These are phyloP conservation scores for Botrytis squamosa DNA, from an alignment of 2,329 filamentous ascomycete genomes.

Conservation along the genomic window DNA sequence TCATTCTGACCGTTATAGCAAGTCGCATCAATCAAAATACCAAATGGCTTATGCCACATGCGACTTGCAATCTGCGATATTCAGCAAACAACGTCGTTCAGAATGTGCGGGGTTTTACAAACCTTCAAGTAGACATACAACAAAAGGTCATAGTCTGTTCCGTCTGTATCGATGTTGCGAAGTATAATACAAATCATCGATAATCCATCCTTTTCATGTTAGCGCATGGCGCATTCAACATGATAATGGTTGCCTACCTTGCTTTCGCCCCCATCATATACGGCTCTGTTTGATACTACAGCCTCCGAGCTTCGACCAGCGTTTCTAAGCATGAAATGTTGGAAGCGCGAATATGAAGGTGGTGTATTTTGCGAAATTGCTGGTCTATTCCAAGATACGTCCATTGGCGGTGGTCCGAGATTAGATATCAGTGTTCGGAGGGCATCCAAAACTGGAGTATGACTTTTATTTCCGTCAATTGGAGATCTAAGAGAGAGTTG, in stretches of 20 bases:
- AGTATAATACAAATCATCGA: constrained; percentile 69
- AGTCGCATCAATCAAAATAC: constrained; percentile 66
- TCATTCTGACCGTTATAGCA: constrained; percentile 69
- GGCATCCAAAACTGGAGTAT: constrained; percentile 58
- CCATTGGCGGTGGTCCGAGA: constrained; percentile 64
- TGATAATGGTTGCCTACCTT: constrained; percentile 46
- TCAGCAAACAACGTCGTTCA: not conserved
- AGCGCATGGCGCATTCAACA: not conserved
- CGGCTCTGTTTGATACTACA: constrained; percentile 61
- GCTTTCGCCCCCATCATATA: constrained; percentile 70
- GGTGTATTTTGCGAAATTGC: constrained; percentile 63
- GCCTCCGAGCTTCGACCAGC: constrained; percentile 65
- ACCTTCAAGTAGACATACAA: constrained; percentile 68
- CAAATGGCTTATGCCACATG: constrained; percentile 68
- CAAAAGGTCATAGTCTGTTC: constrained; percentile 63
- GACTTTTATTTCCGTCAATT: constrained; percentile 51
- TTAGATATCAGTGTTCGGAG: constrained; percentile 63
- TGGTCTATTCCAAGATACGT: constrained; percentile 68
- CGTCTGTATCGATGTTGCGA: constrained; percentile 64
- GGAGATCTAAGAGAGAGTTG: constrained; percentile 56
- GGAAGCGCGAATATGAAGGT: constrained; percentile 65
- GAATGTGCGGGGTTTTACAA: constrained; percentile 25
- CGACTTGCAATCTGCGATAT: constrained; percentile 60
- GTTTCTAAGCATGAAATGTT: constrained; percentile 71
- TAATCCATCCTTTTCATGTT: constrained; percentile 54